Percentiles rank a stretch among this genome's conserved stretches.
Evolutionary conservation across 2,329 filamentous ascomycete species (phyloP).

Genomic region (Talaromyces pinophilus): DNA sequence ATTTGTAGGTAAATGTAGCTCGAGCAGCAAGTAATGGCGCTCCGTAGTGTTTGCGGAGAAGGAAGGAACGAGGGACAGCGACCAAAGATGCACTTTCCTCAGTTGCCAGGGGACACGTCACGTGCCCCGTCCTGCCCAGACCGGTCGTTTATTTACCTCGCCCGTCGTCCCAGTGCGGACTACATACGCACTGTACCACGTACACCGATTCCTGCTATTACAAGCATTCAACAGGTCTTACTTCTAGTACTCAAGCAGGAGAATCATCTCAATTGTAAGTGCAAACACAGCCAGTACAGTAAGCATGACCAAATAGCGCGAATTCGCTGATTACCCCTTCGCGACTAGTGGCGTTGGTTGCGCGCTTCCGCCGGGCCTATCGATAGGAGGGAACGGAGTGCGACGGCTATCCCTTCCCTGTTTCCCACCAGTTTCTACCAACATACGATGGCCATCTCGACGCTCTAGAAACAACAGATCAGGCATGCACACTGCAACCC

Average conservation of each 20-base stretch:
- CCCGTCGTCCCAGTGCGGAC: not conserved
- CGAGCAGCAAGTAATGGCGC: not conserved
- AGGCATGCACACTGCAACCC: not conserved
- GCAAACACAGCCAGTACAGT: not conserved
- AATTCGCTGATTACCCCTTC: conserved; percentile 3
- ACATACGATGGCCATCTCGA: not conserved
- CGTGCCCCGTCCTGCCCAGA: conserved; percentile 5
- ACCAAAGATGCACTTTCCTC: conserved; percentile 23
- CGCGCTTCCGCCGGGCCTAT: conserved; percentile 4
- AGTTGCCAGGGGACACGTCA: conserved; percentile 1
- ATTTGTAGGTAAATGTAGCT: not conserved
- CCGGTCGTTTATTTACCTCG: conserved; percentile 8
- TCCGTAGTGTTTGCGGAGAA: conserved; percentile 18
- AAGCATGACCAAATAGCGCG: conserved; percentile 1
- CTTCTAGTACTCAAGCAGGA: not conserved
- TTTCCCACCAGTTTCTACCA: conserved; percentile 6
- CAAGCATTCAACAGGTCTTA: not conserved
- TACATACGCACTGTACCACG: not conserved
- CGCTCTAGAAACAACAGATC: not conserved
- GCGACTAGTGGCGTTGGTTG: conserved; percentile 14
- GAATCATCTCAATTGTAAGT: not conserved
- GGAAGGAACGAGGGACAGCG: conserved; percentile 11
- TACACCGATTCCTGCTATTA: not conserved
- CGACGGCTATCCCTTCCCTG: conserved; percentile 6
- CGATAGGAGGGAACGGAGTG: conserved; percentile 9